Evolutionary conservation across 495 filamentous ascomycete genomes (phyloP), one percentile per base, ranked within the genome.

Genomic region (Polyplosphaeria fusca): DNA sequence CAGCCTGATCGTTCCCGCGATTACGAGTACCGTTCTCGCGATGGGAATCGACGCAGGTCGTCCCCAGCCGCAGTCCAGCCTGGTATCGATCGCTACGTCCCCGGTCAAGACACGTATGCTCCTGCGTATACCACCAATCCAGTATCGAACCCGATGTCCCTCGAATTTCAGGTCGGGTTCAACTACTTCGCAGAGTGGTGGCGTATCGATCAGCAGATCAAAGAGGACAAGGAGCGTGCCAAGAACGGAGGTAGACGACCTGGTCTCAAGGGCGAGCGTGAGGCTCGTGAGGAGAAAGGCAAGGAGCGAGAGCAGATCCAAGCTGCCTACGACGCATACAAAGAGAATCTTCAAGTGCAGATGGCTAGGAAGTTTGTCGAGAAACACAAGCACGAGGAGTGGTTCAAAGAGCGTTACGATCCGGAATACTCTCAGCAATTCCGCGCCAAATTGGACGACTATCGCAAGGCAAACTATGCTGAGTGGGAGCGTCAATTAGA

Each of bases 121-220:
- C 80, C 86, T 13, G 72, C 75, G 9, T 71, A 86, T n/a, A 73
- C 80, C 5, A 73, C 74, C 2, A 95, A 95, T 63, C 88, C 86
- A 2, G 69, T 96, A 28, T 77, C 83, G 14, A 88, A 97, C 61
- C 93, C 93, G 5, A 76, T 91, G 48, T 86, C 80, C 45, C 77
- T 97, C 9, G 87, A 95, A 13, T 95, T 86, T 60, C 91, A 96
- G 69, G 93, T 96, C 44, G 92, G 93, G 0, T 97, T 97, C 73
- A 95, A 87, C 22, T 97, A 85, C 72, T 99, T 94, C 67, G 87
- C 89, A 5, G 94, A 97, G 70, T 99, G 93, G 93, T 96, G 91
- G 91, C 78, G 91, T 52, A 73, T 79, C 9, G 90, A 95, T 64
- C 87, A 94, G 68, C 78, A 78, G 23, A 85, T 94, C 53, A 92